Evolutionary conservation across 2,329 filamentous ascomycete genomes (phyloP), one percentile per base, ranked within the genome.

Genomic region (Dendryphion nanum): DNA sequence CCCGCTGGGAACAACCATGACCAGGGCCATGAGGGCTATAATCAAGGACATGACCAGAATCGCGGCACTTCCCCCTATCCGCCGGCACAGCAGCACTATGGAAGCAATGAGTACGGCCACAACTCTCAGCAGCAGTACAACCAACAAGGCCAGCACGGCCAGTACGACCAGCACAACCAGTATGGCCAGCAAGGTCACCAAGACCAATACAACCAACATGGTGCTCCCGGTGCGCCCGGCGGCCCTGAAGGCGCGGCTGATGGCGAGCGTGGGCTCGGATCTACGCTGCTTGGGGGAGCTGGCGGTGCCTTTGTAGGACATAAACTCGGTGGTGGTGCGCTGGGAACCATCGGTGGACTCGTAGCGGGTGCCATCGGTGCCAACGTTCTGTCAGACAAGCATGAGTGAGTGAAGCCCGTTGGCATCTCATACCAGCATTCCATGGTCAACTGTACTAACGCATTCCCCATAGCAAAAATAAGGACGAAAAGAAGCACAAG

Each of bases 201-300:
- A 43, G 70, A 59, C 43, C 71, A 72, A 8, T 40, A 42, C 15
- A 53, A 52, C 19, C 48, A 44, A 3, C n/a, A 26, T n/a, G 23
- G n/a, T 26, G 10, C 10, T 8, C 48, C 47, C 14, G 50, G 50
- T 20, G 59, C 38, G 18, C 55, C 52, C 4, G 53, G 53, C 21
- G 51, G 21, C 10, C 60, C 60, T 20, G 61, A 56, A 5, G 60
- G 56, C 16, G 50, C 59, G 31, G 57, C 50, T 24, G 67, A 64
- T 28, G 77, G 74, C 46, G 77, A 81, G n/a, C 74, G 76, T 33
- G 78, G 78, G 21, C 68, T 81, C 14, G 76, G 75, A 4, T 74
- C 77, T 2, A 72, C 76, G 3, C 51, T 81, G 18, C 48, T 76
- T 2, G 77, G 77, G 16, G 73, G 75, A 37, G 75, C 71, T 14